Evolutionary conservation across 129 eudicot genomes (phyloP).

Genomic region (Flaveria linearis): DNA sequence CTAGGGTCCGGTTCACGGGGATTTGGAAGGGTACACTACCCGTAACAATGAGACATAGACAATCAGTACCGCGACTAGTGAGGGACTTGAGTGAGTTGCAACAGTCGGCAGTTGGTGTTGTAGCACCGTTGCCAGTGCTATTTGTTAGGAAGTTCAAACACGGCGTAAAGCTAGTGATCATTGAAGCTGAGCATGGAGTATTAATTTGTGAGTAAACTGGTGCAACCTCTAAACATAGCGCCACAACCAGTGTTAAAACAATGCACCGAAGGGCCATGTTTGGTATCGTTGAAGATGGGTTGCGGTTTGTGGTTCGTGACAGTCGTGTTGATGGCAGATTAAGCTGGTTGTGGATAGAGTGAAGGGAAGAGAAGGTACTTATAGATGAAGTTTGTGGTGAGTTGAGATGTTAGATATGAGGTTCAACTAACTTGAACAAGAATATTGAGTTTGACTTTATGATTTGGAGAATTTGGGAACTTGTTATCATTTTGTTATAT

Average conservation of each 20-base stretch:
- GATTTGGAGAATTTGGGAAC: neutral
- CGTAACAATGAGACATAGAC: slow-evolving; percentile 67
- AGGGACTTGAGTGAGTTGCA: slow-evolving; percentile 64
- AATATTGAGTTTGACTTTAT: slow-evolving; percentile 27
- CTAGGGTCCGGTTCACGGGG: slow-evolving; percentile 66
- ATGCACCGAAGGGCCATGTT: slow-evolving; percentile 30
- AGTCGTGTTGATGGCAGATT: neutral
- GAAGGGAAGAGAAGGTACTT: slow-evolving; percentile 33
- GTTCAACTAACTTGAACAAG: slow-evolving; percentile 76
- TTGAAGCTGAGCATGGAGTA: slow-evolving; percentile 64
- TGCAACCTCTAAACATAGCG: slow-evolving; percentile 22
- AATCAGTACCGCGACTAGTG: slow-evolving; percentile 55
- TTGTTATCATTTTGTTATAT: neutral
- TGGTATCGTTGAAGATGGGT: slow-evolving; percentile 6
- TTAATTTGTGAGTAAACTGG: slow-evolving; percentile 50
- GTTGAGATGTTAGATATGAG: slow-evolving; percentile 38
- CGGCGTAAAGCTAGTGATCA: slow-evolving; percentile 64
- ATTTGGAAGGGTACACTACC: slow-evolving; percentile 72
- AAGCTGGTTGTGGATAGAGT: slow-evolving; percentile 25
- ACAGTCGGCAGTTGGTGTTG: slow-evolving; percentile 64
- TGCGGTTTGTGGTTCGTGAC: neutral
- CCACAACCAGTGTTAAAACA: slow-evolving; percentile 32
- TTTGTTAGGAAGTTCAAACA: slow-evolving; percentile 64
- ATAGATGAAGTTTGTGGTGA: slow-evolving; percentile 35
- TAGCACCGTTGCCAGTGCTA: slow-evolving; percentile 40